Evolutionary conservation across 208 protist species (phyloP), one percentile per base, ranked within the genome.

Genomic region (Trypanosoma melophagium): DNA sequence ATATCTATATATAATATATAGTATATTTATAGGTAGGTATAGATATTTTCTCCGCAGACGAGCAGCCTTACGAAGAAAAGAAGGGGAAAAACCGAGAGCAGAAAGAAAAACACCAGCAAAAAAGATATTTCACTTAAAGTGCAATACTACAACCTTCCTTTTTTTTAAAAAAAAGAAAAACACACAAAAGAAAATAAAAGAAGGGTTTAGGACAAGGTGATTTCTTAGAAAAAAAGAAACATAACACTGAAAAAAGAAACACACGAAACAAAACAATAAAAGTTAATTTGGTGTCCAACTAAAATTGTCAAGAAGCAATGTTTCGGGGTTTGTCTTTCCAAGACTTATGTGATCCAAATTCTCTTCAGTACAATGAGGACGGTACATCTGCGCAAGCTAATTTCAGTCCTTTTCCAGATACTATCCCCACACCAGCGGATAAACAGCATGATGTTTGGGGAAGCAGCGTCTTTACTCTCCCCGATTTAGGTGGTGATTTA

Each of bases 401-500:
- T 12, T 24, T 24, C 14, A 54, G 54, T 42, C 4, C 42, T 17
- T 54, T 69, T 42, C 2, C 42, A 55, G 64, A 69, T 7, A 31
- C 42, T 2, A 52, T 24, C 7, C 10, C 25, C 19, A 54, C 54
- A 16, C 40, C 50, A 17, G 38, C 10, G 7, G 54, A 54, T 17
- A 49, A 40, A 54, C 54, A 38, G 17, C 7, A 61, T 40, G 64
- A 61, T 54, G 54, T 69, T 10, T 69, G 64, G 64, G 54, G 64
- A 7, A 44, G 42, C 42, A 61, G 24, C 45, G 16, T 69, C 25
- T 69, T 69, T 24, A 54, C 52, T 21, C 25, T 69, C 12, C 64
- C 64, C 1, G 64, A 69, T 12, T 40, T 69, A 25, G 64, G 64
- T 35, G 28, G 40, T 19, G 42, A 60, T 22, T 44, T 69, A 40